Percentiles rank a stretch among this genome's conserved stretches.
Evolutionary conservation across 495 filamentous ascomycete species (phyloP).

Genomic region (Hypoxylon crocopeplum): DNA sequence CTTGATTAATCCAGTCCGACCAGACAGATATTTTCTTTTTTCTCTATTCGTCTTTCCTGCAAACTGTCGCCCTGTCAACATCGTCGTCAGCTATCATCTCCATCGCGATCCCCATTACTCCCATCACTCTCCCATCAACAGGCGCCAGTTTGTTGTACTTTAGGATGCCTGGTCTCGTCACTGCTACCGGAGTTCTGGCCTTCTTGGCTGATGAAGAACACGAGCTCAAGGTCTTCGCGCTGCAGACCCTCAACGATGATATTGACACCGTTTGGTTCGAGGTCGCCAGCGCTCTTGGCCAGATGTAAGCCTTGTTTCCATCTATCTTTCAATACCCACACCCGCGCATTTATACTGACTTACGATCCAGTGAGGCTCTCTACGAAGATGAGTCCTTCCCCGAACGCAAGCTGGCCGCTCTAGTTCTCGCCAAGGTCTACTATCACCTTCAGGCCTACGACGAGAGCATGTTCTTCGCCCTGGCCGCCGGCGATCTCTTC

Average conservation of each 20-base stretch:
- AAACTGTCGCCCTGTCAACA: too few relatives aligned
- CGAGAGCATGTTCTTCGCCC: constrained; percentile 97
- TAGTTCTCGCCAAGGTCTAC: constrained; percentile 97
- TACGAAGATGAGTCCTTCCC: constrained; percentile 97
- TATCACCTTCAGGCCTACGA: constrained; percentile 99
- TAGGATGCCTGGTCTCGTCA: constrained; percentile 90
- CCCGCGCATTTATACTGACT: constrained; percentile 26
- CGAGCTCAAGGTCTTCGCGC: constrained; percentile 89
- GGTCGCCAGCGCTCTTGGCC: constrained; percentile 85
- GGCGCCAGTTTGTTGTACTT: not conserved
- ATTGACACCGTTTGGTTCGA: constrained; percentile 98
- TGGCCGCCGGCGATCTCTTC: constrained; percentile 94
- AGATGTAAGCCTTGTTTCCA: constrained; percentile 73
- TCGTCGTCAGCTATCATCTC: not conserved
- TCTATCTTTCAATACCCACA: constrained; percentile 24
- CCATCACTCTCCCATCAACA: not conserved
- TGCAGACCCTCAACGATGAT: constrained; percentile 91
- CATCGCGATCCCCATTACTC: too few relatives aligned
- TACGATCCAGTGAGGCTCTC: constrained; percentile 77
- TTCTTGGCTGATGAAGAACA: constrained; percentile 94
- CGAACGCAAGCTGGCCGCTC: constrained; percentile 89
- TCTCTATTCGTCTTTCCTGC: not conserved
- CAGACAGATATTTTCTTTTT: not conserved
- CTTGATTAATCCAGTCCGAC: not conserved
- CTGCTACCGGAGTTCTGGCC: constrained; percentile 91